Percentiles rank a stretch among this genome's conserved stretches.
These are phyloP conservation scores for Sinapis alba DNA, from an alignment of 441 rosid species.

Conservation along the genomic window DNA sequence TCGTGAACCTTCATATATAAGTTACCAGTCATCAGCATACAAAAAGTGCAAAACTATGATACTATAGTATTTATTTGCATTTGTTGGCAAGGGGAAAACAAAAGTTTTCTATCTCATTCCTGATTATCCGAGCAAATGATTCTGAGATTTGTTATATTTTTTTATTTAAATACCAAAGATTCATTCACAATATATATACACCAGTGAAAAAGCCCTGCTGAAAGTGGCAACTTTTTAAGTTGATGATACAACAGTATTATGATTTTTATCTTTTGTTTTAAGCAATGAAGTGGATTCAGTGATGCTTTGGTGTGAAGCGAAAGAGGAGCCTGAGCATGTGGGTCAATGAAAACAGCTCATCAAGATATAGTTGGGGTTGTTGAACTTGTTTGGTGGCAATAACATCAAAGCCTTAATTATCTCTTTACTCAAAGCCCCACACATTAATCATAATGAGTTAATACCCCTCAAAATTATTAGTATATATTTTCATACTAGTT, in stretches of 20 bases:
- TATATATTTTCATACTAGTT: neutral
- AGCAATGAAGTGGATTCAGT: neutral
- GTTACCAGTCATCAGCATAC: neutral
- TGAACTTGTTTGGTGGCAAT: constrained; percentile 37
- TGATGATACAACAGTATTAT: neutral
- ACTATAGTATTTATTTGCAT: neutral
- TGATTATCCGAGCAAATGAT: neutral
- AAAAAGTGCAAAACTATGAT: neutral
- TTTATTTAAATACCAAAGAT: neutral
- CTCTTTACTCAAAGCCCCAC: constrained; percentile 30
- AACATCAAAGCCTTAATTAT: constrained; percentile 6
- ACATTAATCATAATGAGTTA: constrained; percentile 19
- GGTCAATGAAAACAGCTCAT: constrained; percentile 36
- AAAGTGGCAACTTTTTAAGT: neutral
- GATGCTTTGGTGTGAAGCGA: constrained; percentile 8
- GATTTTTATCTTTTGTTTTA: neutral
- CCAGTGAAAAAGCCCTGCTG: neutral
- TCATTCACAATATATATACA: neutral
- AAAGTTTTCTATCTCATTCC: neutral
- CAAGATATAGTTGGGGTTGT: constrained; percentile 34
- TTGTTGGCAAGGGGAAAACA: neutral
- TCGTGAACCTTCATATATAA: neutral
- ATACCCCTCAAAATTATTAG: neutral
- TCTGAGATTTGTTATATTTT: neutral
- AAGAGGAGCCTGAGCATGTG: constrained; percentile 2